Evolutionary conservation across 2,329 filamentous ascomycete species (phyloP).

Genomic region (Trichophyton mentagrophytes): DNA sequence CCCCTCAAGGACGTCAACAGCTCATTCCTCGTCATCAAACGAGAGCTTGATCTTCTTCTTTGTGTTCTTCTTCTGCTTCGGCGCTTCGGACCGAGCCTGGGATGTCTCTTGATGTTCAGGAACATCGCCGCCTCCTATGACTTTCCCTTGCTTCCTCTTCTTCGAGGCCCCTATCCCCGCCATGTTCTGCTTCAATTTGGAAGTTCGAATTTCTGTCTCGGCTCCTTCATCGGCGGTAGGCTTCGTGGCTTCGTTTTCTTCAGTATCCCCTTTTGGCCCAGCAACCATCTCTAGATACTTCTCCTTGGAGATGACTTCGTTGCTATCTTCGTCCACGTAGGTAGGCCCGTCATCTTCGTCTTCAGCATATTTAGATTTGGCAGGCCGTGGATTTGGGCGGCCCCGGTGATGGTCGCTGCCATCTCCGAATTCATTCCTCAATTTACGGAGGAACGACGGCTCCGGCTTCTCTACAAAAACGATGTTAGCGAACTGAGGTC

Average conservation of each 20-base stretch:
- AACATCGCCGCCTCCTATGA: slow-evolving; percentile 22
- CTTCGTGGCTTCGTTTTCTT: slow-evolving; percentile 9
- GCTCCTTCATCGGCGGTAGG: not conserved
- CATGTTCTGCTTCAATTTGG: slow-evolving; percentile 23
- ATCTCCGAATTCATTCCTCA: slow-evolving; percentile 28
- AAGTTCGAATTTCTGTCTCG: slow-evolving; percentile 5
- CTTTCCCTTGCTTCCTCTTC: slow-evolving; percentile 32
- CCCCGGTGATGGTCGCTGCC: slow-evolving; percentile 25
- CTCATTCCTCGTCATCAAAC: slow-evolving; percentile 26
- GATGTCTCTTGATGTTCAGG: slow-evolving; percentile 14
- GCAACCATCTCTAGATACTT: slow-evolving; percentile 30
- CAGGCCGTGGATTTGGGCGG: slow-evolving; percentile 25
- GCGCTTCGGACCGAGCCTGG: slow-evolving; percentile 8
- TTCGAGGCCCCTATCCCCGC: slow-evolving; percentile 30
- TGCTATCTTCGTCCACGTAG: slow-evolving; percentile 33
- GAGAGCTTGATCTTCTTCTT: slow-evolving; percentile 37
- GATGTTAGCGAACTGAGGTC: not conserved
- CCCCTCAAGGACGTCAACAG: too few species aligned
- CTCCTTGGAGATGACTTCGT: slow-evolving; percentile 33
- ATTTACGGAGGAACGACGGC: slow-evolving; percentile 31
- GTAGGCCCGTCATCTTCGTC: slow-evolving; percentile 33
- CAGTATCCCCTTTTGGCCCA: slow-evolving; percentile 12
- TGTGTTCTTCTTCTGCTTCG: slow-evolving; percentile 25
- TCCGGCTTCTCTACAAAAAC: slow-evolving; percentile 25
- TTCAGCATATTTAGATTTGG: slow-evolving; percentile 24